Conservation (phyloP, 73 alveolate species). For the Paramecium sonneborni region DNA sequence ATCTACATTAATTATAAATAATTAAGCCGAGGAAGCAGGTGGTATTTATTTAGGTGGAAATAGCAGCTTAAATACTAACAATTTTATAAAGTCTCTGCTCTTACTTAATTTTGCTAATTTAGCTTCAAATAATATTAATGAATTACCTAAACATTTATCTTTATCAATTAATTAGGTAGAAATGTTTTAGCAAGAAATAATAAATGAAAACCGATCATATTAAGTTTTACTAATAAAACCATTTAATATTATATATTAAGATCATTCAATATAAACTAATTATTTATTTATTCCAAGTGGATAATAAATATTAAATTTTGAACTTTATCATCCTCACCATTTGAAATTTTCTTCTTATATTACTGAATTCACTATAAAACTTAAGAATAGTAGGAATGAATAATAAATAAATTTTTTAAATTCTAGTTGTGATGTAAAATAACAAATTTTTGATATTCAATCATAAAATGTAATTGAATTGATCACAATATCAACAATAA, state of each 20-base stretch:
- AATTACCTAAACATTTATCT: neutral
- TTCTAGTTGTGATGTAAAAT: too few relatives aligned
- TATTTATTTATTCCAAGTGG: neutral
- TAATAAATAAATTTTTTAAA: too few relatives aligned
- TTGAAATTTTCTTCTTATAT: too few relatives aligned
- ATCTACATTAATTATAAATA: too few relatives aligned
- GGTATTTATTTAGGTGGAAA: neutral
- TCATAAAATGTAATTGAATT: too few relatives aligned
- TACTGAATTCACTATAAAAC: too few relatives aligned
- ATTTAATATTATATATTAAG: too few relatives aligned
- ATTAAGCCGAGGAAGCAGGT: too few relatives aligned
- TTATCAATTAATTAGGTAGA: neutral
- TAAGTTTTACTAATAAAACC: neutral
- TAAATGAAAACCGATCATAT: neutral
- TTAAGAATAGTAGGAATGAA: neutral
- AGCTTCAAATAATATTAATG: neutral
- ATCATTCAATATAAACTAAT: neutral
- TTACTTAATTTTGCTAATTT: neutral
- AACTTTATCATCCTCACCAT: neutral
- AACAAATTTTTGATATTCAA: too few relatives aligned
- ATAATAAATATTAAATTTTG: too few relatives aligned
- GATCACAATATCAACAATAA: too few relatives aligned
- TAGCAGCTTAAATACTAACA: neutral
- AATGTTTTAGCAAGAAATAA: neutral
- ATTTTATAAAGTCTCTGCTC: neutral